Conservation (phyloP, 2,329 filamentous ascomycete species). For the Fusarium hostae region DNA sequence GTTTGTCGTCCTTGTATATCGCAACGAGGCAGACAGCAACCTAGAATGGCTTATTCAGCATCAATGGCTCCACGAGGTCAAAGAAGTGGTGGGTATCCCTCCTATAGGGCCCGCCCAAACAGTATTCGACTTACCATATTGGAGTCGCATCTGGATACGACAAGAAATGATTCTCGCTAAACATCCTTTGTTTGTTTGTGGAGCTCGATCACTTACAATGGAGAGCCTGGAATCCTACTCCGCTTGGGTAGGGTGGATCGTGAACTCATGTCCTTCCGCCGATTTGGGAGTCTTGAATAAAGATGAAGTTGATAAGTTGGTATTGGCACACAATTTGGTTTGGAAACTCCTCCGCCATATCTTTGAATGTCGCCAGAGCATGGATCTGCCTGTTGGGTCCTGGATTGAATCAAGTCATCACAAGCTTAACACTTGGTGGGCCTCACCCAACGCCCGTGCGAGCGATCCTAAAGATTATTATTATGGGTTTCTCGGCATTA, state of each 20-base stretch:
- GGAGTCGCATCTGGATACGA: conserved; percentile 13
- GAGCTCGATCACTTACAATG: neutral
- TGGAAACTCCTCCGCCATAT: neutral
- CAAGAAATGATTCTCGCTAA: conserved; percentile 13
- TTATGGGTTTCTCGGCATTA: conserved; percentile 8
- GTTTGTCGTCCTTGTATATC: neutral
- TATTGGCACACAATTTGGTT: neutral
- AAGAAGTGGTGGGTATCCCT: neutral
- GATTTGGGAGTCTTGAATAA: neutral
- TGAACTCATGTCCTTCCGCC: neutral
- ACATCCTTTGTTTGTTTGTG: conserved; percentile 5
- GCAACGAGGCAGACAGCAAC: neutral
- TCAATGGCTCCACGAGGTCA: neutral
- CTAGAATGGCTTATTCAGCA: neutral
- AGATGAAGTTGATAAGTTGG: neutral
- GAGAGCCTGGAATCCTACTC: neutral
- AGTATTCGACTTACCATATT: neutral
- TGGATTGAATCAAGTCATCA: no score
- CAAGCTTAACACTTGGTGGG: neutral
- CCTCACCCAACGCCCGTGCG: neutral
- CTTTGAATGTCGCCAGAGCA: neutral
- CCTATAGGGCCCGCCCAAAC: neutral
- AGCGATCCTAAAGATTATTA: conserved; percentile 13
- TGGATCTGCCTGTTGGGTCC: no score
- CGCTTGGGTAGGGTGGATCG: neutral